A percentile compares a stretch with the other conserved stretches of the same genome.
Conservation (phyloP, 345 rosid species). For the thale cress (Arabidopsis thaliana) region TAIR10.1 NC_003070.9:25141501-25142000, state of each 20-base stretch:
- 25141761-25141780: slow-evolving; percentile 42
- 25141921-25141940: slow-evolving; percentile 27
- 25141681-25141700: slow-evolving; percentile 35
- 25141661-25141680: slow-evolving; percentile 14
- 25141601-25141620: background rate
- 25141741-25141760: slow-evolving; percentile 46
- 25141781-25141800: slow-evolving; percentile 49
- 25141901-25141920: background rate
- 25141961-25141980: slow-evolving; percentile 61
- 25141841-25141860: slow-evolving; percentile 15
- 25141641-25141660: slow-evolving; percentile 12
- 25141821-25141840: slow-evolving; percentile 68
- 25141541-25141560: background rate
- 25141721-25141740: slow-evolving; percentile 47
- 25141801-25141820: slow-evolving; percentile 49
- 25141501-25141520: background rate
- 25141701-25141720: slow-evolving; percentile 51
- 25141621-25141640: slow-evolving; percentile 29
- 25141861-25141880: slow-evolving; percentile 6
- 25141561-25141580: background rate
- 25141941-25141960: slow-evolving; percentile 25
- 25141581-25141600: background rate
- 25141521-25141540: background rate
- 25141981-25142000: slow-evolving; percentile 75
- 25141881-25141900: slow-evolving; percentile 1